Evolutionary conservation across 2,329 filamentous ascomycete species (phyloP).

Genomic region (Fonsecaea erecta): DNA sequence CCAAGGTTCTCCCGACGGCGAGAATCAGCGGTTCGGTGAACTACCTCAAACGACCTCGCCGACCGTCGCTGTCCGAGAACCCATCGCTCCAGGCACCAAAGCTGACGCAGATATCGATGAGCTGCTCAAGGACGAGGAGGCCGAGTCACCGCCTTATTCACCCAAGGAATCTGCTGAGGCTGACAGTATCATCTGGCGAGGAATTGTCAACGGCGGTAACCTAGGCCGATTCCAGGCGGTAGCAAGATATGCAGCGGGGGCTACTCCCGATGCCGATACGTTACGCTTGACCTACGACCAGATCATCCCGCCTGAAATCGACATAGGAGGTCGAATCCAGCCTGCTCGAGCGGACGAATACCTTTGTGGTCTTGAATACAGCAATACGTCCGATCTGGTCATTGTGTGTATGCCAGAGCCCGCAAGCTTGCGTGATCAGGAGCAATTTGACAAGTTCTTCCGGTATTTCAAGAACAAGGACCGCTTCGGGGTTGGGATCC

Average conservation of each 20-base stretch:
- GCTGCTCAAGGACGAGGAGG: slow-evolving; percentile 79
- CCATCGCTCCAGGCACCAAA: slow-evolving; percentile 54
- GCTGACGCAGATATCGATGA: slow-evolving; percentile 90
- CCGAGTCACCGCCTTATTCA: slow-evolving; percentile 81
- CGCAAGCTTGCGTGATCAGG: slow-evolving; percentile 49
- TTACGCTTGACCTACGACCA: slow-evolving; percentile 65
- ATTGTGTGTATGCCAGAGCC: slow-evolving; percentile 73
- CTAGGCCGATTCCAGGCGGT: slow-evolving; percentile 75
- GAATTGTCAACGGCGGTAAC: slow-evolving; percentile 74
- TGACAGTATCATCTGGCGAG: slow-evolving; percentile 77
- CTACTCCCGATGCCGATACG: slow-evolving; percentile 54
- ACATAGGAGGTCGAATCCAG: slow-evolving; percentile 73
- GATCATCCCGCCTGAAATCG: slow-evolving; percentile 69
- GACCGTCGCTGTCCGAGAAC: slow-evolving; percentile 37
- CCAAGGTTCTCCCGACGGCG: slow-evolving; percentile 50
- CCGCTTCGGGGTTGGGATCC: slow-evolving; percentile 84
- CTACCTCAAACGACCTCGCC: slow-evolving; percentile 50
- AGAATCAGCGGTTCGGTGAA: slow-evolving; percentile 49
- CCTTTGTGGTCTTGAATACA: slow-evolving; percentile 83
- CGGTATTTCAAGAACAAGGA: slow-evolving; percentile 83
- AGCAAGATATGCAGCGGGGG: slow-evolving; percentile 84
- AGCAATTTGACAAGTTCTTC: slow-evolving; percentile 75
- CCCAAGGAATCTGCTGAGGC: slow-evolving; percentile 74
- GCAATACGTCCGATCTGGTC: slow-evolving; percentile 78
- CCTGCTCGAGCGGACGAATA: slow-evolving; percentile 86